A percentile compares a stretch with the other conserved stretches of the same genome.
These are phyloP conservation scores for Brassica balearica DNA, from an alignment of 441 rosid genomes.

Conservation along the genomic window DNA sequence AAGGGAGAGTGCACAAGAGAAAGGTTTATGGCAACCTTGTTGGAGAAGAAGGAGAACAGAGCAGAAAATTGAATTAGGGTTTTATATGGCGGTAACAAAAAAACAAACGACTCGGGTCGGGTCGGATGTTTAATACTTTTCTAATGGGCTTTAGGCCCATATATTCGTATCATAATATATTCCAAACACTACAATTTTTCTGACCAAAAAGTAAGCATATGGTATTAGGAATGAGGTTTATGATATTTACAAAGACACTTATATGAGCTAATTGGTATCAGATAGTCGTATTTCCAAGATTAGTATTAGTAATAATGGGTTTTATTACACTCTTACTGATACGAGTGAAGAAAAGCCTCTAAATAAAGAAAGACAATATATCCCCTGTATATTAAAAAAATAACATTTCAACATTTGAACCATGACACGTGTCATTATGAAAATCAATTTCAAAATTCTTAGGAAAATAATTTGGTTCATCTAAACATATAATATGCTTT, in stretches of 20 bases:
- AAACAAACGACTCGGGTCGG: neutral
- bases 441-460: no score
- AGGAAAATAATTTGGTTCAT: no score
- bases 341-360: neutral
- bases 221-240: neutral
- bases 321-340: neutral
- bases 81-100: neutral
- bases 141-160: neutral
- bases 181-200: neutral
- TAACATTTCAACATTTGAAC: no score
- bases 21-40: slow-evolving; percentile 2
- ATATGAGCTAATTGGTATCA: neutral
- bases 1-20: neutral
- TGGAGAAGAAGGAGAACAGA: neutral
- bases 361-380: no score
- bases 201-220: neutral
- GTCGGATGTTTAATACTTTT: neutral
- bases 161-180: neutral
- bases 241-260: no score
- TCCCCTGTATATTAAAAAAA: no score
- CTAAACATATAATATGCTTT: no score
- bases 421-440: no score
- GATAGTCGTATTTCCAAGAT: neutral
- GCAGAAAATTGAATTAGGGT: slow-evolving; percentile 1
- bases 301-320: neutral